Evolutionary conservation across 768 basidiomycete species (phyloP).

Genomic region (Astraeus odoratus): DNA sequence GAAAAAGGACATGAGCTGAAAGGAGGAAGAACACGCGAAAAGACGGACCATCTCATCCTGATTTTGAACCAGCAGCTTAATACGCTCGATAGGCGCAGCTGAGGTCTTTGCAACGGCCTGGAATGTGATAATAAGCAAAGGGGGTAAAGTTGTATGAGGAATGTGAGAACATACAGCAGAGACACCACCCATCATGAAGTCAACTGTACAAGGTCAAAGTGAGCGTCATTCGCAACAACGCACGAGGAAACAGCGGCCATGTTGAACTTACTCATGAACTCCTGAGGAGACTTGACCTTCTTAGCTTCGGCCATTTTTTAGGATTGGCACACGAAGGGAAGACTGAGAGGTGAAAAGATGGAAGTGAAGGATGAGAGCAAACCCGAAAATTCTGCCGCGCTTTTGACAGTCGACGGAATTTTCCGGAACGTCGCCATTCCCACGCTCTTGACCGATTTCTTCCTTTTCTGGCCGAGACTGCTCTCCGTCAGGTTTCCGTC

Average conservation of each 20-base stretch:
- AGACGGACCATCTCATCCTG: constrained; percentile 98
- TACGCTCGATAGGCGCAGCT: constrained; percentile 99
- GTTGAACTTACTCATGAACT: constrained; percentile 66
- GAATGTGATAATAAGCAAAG: constrained; percentile 17
- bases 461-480: too few species aligned
- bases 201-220: constrained; percentile 49
- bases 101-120: constrained; percentile 98
- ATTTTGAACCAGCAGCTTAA: constrained; percentile 97
- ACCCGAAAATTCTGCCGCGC: constrained; percentile 42
- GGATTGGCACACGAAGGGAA: constrained; percentile 30
- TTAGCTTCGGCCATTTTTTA: constrained; percentile 72
- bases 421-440: constrained; percentile 21
- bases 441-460: constrained; percentile 23
- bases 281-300: constrained; percentile 86
- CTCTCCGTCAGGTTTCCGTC: too few species aligned
- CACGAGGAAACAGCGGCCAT: constrained; percentile 10
- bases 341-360: constrained; percentile 46
- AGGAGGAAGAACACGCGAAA: background rate
- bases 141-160: background rate
- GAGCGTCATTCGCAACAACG: too few species aligned
- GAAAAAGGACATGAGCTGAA: constrained; percentile 1
- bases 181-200: constrained; percentile 96
- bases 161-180: constrained; percentile 57
- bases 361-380: constrained; percentile 38
- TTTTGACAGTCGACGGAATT: constrained; percentile 29